Evolutionary conservation across 768 basidiomycete species (phyloP), one percentile per base, ranked within the genome.

Genomic region (Atractiella rhizophila): DNA sequence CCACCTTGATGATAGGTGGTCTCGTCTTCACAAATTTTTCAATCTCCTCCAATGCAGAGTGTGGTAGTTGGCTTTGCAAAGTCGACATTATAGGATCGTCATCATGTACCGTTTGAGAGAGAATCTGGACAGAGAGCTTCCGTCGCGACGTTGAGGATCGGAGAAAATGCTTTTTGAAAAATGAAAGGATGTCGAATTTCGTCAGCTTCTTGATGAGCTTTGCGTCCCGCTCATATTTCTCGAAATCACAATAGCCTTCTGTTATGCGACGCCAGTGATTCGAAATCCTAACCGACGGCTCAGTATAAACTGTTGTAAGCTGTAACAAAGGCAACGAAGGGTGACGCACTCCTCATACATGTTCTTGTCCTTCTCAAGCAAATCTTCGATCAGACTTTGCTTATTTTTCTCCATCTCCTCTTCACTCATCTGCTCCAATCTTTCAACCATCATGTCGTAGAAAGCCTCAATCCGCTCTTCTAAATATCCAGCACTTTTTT

Each of bases 401-500:
- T 74, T 76, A 55, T 94, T 80, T 51, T 76, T 72, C 19, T 65
- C 60, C 52, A 94, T 85, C 49, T 77, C 73, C 21, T 66, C 73
- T 5, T 67, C 63, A 5, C 57, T 56, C 76, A 94, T 79, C 5
- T 63, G 64, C 52, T 68, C 68, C 12, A 98, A 61, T 38, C 63
- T 67, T 24, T 56, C 58, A 52, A 70, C 70, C 73, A 85, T 77
- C 39, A 64, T 63, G 35, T 70, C 67, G 45, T 94, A 62, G 64
- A 94, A 96, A 3, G 72, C 70, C 40, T 96, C 83, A 12, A 96
- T 75, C 19, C 88, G 73, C 40, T 67, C 63, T 61, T 96, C 91
- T 31, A 96, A 64, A 56, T 76, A 81, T 19, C 62, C 66, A 8
- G 85, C 71, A 9, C 65, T 63, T 40, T 73, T 73, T 60, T 94